Base-by-base conservation (phyloP, 495 filamentous ascomycete species). In the Podospora sp. region DNA sequence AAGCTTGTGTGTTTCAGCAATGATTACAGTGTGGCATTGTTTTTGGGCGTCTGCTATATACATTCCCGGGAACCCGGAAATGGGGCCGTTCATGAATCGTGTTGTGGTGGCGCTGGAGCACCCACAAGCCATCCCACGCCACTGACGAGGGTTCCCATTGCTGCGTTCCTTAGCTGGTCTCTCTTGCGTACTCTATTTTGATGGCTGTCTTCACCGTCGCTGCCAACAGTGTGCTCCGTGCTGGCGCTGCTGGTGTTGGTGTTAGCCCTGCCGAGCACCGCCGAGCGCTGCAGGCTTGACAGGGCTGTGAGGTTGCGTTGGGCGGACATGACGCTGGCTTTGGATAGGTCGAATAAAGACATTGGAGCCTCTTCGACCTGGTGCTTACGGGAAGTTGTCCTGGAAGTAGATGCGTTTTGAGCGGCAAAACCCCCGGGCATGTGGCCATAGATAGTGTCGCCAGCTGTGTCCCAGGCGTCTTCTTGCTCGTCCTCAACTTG, bases 311-410 rank as follows among this genome's bases (percentile, higher is more conserved):
- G 72, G 62, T 85, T 83, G 56, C 75, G 74, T 66, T 84, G 84
- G 8, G 96, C 93, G 50, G 89, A 84, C 6, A 91, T 88, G 33
- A 93, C 93, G 61, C 89, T 83, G 5, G 83, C 92, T 27, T 92
- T 84, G 8, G 94, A 93, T 51, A 98, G 87, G 68, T 97, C 96
- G 72, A 99, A 98, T 25, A 98, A 81, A 1, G 92, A 93, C 89
- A 97, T 94, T 0, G 95, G 95, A 35, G 92, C 91, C 93, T 92
- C 90, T 16, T 74, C 70, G 12, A 79, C 78, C 62, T 67, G 68
- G 16, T 66, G 83, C 61, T 75, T 67, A 1, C 67, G 62, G 18
- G 68, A 26, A 14, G 69, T 63, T 1, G 58, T 24, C 59, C 65
- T 65, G 12, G 68, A 55, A 18, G 72, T 74, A 16, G 73, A 75